Percentiles rank a stretch among this genome's conserved stretches.
Conservation (phyloP, 768 basidiomycete genomes). For the Cystofilobasidium ferigula region DNA sequence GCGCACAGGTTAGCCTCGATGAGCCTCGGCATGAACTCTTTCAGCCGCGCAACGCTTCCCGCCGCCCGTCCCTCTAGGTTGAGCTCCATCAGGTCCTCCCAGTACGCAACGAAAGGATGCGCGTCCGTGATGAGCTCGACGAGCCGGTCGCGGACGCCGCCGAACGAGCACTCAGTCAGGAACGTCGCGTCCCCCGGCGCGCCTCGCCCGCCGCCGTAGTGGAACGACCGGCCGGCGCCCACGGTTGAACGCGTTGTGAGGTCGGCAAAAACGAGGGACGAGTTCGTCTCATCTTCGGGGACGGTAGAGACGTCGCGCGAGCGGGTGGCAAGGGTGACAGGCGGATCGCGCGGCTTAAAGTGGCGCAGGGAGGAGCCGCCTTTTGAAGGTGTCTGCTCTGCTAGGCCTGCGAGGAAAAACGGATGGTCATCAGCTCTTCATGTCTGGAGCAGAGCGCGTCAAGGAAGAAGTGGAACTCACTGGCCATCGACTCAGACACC, state of each 20-base stretch:
- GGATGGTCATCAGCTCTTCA: background rate
- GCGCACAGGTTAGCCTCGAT: slow-evolving; percentile 62
- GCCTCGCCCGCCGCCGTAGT: slow-evolving; percentile 18
- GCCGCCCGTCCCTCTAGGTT: slow-evolving; percentile 62
- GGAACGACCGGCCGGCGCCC: slow-evolving; percentile 17
- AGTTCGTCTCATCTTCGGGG: background rate
- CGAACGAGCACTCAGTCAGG: slow-evolving; percentile 94
- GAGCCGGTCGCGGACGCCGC: slow-evolving; percentile 78
- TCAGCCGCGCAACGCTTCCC: slow-evolving; percentile 70
- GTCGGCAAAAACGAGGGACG: background rate
- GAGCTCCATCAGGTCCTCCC: slow-evolving; percentile 68
- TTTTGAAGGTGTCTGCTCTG: slow-evolving; percentile 37
- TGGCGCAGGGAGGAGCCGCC: slow-evolving; percentile 19
- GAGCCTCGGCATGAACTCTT: slow-evolving; percentile 78
- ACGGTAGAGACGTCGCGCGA: slow-evolving; percentile 11
- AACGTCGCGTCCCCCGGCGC: slow-evolving; percentile 49
- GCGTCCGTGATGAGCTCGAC: slow-evolving; percentile 88
- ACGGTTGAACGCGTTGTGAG: slow-evolving; percentile 11
- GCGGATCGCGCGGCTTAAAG: slow-evolving; percentile 23
- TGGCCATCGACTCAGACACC: slow-evolving; percentile 34
- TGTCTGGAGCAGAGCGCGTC: too few species aligned
- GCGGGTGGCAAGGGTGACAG: slow-evolving; percentile 36
- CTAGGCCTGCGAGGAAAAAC: slow-evolving; percentile 26
- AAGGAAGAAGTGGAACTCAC: slow-evolving; percentile 43
- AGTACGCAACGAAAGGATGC: slow-evolving; percentile 85